Conservation (phyloP, 225 moss, liverwort and hornwort species). For the Anthoceros angustus region DNA sequence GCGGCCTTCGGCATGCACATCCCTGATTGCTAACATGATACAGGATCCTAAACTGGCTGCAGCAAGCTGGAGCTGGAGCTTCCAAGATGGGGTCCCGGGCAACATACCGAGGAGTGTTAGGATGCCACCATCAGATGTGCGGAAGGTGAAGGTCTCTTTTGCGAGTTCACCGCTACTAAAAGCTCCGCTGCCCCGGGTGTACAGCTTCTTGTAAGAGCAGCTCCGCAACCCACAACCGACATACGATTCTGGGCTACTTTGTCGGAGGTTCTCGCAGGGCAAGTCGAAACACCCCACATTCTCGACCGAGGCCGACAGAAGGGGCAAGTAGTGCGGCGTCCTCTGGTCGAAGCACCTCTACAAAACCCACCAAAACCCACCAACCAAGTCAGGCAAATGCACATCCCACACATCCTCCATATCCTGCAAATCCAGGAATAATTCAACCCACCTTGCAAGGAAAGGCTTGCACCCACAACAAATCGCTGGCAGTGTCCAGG, state of each 20-base stretch:
- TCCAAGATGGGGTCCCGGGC: not conserved
- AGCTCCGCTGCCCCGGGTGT: not conserved
- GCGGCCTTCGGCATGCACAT: too few species aligned
- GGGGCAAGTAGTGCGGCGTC: not conserved
- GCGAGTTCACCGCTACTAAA: not conserved
- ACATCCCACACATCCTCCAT: not conserved
- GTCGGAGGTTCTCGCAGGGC: not conserved
- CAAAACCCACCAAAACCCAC: too few species aligned
- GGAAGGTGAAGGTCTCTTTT: not conserved
- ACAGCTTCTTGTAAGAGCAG: not conserved
- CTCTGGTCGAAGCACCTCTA: not conserved
- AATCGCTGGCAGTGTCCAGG: conserved; percentile 4
- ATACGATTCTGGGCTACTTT: not conserved
- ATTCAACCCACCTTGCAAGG: not conserved
- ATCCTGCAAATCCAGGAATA: not conserved
- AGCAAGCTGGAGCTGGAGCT: too few species aligned
- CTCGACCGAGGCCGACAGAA: not conserved
- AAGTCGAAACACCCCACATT: not conserved
- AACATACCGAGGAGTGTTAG: not conserved
- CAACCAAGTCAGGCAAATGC: not conserved
- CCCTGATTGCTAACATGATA: too few species aligned
- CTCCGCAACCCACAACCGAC: not conserved
- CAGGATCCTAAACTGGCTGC: too few species aligned
- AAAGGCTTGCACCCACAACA: not conserved
- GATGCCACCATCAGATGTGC: not conserved